phyloP scores from a whole-genome alignment of 352 stramenopile genomes.

The Phytophthora multivora region DNA sequence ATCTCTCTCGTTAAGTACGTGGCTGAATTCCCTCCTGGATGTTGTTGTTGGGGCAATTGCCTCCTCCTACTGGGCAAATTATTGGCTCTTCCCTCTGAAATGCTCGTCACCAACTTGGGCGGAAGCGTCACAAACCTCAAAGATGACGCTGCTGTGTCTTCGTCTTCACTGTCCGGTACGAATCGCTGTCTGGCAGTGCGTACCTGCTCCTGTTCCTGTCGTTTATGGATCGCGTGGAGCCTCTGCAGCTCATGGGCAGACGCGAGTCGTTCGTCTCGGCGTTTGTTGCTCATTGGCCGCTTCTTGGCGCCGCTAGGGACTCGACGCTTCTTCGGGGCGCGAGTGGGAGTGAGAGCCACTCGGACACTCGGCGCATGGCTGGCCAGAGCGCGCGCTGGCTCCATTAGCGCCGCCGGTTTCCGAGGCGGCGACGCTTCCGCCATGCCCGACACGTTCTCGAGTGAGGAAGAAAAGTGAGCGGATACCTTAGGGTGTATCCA shows the following conservation, averaged over 20 bases:
- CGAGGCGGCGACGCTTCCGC: constrained; percentile 20
- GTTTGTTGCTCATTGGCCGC: constrained; percentile 9
- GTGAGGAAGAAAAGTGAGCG: constrained; percentile 6
- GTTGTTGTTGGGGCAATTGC: constrained; percentile 8
- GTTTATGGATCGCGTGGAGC: constrained; percentile 3
- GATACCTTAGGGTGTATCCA: constrained; percentile 8
- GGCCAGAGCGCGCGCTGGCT: constrained; percentile 2
- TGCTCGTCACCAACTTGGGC: constrained; percentile 27
- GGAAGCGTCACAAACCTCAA: constrained; percentile 20
- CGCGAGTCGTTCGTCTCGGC: not conserved
- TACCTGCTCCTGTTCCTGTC: constrained; percentile 22
- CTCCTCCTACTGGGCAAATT: constrained; percentile 20
- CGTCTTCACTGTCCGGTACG: constrained; percentile 35
- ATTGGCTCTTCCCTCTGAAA: constrained; percentile 24
- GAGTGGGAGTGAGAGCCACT: constrained; percentile 17
- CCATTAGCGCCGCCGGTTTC: constrained; percentile 20
- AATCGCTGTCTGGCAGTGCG: constrained; percentile 34
- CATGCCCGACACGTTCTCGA: constrained; percentile 12
- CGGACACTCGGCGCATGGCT: constrained; percentile 13
- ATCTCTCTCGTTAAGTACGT: constrained; percentile 9
- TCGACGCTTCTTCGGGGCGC: constrained; percentile 21
- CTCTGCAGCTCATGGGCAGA: constrained; percentile 2
- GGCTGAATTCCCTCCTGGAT: not conserved
- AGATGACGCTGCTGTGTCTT: constrained; percentile 14
- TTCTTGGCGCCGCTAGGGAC: constrained; percentile 2